Conservation (phyloP, 2,329 filamentous ascomycete genomes). For the Zasmidium angulare region DNA sequence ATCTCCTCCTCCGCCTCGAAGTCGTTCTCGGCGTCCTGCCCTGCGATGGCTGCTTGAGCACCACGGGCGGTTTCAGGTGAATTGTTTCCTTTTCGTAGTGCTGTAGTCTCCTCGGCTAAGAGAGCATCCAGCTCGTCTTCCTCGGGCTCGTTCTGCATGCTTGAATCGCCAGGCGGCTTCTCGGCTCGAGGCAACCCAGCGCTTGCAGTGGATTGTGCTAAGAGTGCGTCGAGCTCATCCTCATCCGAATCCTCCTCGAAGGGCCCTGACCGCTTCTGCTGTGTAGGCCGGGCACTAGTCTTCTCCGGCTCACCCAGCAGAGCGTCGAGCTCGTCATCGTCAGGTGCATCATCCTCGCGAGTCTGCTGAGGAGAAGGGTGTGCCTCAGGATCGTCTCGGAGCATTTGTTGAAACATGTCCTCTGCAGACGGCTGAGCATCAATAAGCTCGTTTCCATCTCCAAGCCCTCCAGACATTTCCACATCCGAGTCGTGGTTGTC, state of each 20-base stretch:
- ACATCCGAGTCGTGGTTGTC: conserved; percentile 19
- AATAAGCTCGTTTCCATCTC: neutral
- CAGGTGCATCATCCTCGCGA: conserved; percentile 28
- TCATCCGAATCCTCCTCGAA: conserved; percentile 44
- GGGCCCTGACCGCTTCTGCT: neutral
- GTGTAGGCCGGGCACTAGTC: neutral
- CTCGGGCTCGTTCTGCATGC: neutral
- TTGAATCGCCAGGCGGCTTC: neutral
- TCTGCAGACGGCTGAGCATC: conserved; percentile 2
- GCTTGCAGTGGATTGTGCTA: conserved; percentile 13
- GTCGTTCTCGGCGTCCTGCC: conserved; percentile 31
- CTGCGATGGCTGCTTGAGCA: neutral
- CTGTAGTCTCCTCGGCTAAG: conserved; percentile 48
- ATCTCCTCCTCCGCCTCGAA: conserved; percentile 66
- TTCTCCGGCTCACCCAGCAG: conserved; percentile 19
- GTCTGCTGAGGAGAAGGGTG: conserved; percentile 23
- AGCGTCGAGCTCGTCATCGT: conserved; percentile 28
- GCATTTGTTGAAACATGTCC: conserved; percentile 6
- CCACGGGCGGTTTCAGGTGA: neutral
- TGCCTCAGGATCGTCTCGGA: conserved; percentile 11
- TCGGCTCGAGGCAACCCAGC: neutral
- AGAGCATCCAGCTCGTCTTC: conserved; percentile 17
- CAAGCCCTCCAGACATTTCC: conserved; percentile 14
- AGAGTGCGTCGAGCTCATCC: conserved; percentile 27
- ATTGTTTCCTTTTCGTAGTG: neutral